phyloP scores from a whole-genome alignment of 164 flowering plant genomes.

The Brasenia schreberi region DNA sequence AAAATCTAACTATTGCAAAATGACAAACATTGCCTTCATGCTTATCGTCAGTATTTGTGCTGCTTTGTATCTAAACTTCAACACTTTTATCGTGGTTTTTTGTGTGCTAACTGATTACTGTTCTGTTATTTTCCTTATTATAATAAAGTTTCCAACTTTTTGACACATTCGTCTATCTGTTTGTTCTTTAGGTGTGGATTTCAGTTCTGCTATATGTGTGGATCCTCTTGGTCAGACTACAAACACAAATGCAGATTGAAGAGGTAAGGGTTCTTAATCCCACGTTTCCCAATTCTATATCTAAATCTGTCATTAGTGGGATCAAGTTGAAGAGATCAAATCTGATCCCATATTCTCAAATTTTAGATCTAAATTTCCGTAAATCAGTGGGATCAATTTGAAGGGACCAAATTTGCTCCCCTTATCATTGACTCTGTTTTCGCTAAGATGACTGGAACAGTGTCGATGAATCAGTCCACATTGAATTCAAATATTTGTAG shows the following conservation, averaged over 20 bases:
- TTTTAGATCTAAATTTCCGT: not conserved
- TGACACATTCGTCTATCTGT: not conserved
- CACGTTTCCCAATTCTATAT: not conserved
- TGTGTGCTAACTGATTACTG: not conserved
- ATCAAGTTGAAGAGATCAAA: not conserved
- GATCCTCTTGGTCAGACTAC: not conserved
- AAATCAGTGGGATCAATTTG: not conserved
- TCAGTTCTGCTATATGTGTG: conserved; percentile 1
- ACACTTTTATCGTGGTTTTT: not conserved
- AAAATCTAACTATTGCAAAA: too few relatives aligned
- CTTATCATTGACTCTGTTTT: too few relatives aligned
- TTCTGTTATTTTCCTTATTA: too few relatives aligned
- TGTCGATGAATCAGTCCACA: too few relatives aligned
- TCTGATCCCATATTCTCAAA: not conserved
- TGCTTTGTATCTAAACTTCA: too few relatives aligned
- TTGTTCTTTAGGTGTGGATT: not conserved
- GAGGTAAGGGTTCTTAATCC: not conserved
- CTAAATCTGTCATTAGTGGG: not conserved
- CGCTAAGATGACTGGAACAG: too few relatives aligned
- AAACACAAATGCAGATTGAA: not conserved
- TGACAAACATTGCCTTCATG: too few relatives aligned
- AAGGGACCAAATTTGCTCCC: not conserved
- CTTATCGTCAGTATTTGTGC: too few relatives aligned
- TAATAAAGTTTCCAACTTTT: not conserved
- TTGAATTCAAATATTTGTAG: too few relatives aligned